Conservation (phyloP, 441 rosid genomes). For the Viola pubescens region DNA sequence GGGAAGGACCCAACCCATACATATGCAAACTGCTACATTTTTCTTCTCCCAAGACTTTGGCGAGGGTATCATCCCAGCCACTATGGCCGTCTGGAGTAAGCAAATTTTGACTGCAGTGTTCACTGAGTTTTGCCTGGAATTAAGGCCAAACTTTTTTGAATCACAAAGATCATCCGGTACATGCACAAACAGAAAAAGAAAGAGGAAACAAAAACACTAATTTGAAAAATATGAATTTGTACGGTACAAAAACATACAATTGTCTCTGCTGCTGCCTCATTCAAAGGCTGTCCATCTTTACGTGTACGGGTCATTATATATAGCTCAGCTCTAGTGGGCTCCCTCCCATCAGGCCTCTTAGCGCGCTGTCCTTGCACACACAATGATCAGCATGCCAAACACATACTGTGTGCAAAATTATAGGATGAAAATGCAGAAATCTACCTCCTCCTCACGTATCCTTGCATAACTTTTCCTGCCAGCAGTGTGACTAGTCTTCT, state of each 20-base stretch:
- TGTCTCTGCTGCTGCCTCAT: slow-evolving; percentile 25
- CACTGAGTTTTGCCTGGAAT: slow-evolving; percentile 26
- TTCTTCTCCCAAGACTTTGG: slow-evolving; percentile 33
- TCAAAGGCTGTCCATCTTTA: slow-evolving; percentile 34
- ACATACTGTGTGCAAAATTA: slow-evolving; percentile 3
- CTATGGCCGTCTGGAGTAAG: slow-evolving; percentile 14
- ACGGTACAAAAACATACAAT: slow-evolving; percentile 21
- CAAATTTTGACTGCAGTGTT: slow-evolving; percentile 17
- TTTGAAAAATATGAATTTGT: neutral
- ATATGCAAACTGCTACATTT: neutral
- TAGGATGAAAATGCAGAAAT: slow-evolving; percentile 1
- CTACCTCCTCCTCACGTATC: slow-evolving; percentile 39
- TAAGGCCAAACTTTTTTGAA: neutral
- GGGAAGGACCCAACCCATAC: slow-evolving; percentile 18
- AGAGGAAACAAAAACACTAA: neutral
- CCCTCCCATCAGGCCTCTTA: slow-evolving; percentile 34
- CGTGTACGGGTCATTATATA: slow-evolving; percentile 36
- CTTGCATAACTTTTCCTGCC: slow-evolving; percentile 40
- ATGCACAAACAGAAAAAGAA: neutral
- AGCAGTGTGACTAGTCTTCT: slow-evolving; percentile 20
- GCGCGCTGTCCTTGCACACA: slow-evolving; percentile 19
- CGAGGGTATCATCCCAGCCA: slow-evolving; percentile 24
- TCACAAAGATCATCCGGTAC: neutral
- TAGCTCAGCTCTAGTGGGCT: slow-evolving; percentile 32
- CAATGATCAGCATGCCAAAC: neutral